phyloP scores from a whole-genome alignment of 495 filamentous ascomycete species.

The Bacidia rubella region DNA sequence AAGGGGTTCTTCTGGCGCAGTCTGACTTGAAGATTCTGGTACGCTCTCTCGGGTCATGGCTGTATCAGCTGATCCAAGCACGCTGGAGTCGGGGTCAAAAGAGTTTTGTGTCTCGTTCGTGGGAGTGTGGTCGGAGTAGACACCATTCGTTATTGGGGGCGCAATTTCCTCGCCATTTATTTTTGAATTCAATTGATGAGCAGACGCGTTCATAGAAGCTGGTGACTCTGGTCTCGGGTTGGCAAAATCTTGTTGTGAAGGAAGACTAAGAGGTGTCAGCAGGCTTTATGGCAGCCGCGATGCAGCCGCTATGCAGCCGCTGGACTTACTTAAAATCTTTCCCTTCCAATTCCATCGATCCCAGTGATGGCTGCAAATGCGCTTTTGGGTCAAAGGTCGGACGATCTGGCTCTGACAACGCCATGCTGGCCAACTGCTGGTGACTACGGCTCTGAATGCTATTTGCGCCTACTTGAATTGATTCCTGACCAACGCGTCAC shows the following conservation, averaged over 20 bases:
- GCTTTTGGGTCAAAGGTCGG: slow-evolving; percentile 35
- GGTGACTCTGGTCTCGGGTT: slow-evolving; percentile 9
- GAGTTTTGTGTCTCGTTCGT: slow-evolving; percentile 1
- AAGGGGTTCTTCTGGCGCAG: not conserved
- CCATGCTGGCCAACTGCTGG: slow-evolving; percentile 26
- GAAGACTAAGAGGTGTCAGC: not conserved
- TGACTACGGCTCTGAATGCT: slow-evolving; percentile 1
- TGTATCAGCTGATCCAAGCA: slow-evolving; percentile 2
- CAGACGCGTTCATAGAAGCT: slow-evolving; percentile 11
- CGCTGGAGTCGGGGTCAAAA: slow-evolving; percentile 5
- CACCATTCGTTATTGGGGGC: slow-evolving; percentile 7
- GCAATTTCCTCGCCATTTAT: slow-evolving; percentile 5
- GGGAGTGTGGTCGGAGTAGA: not conserved
- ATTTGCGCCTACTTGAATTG: not conserved
- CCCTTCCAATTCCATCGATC: slow-evolving; percentile 31
- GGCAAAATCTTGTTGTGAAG: slow-evolving; percentile 4
- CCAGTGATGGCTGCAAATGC: slow-evolving; percentile 27
- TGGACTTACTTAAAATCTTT: slow-evolving; percentile 36
- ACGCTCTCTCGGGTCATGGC: slow-evolving; percentile 2
- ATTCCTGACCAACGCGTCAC: too few species aligned
- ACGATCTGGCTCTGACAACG: slow-evolving; percentile 34
- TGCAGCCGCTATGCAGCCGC: too few species aligned
- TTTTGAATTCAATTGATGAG: slow-evolving; percentile 11
- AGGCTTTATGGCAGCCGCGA: not conserved
- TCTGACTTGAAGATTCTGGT: slow-evolving; percentile 5